A percentile compares a stretch with the other conserved stretches of the same genome.
phyloP scores from a whole-genome alignment of 164 flowering plant species.

The Vitis cinerea region DNA sequence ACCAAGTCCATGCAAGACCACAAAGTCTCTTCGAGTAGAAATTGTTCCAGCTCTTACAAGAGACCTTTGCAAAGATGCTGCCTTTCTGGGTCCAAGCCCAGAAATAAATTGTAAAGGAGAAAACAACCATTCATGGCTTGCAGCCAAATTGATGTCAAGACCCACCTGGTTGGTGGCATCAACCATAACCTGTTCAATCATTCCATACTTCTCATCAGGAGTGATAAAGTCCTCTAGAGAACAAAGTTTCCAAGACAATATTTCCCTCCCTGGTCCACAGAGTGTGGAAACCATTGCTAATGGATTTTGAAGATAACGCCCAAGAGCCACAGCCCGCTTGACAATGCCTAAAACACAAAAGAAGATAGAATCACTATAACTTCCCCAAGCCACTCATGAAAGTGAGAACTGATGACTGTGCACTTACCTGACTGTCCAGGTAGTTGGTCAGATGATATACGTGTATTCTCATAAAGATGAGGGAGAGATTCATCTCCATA shows the following conservation, averaged over 20 bases:
- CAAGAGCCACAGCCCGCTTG: slow-evolving; percentile 94
- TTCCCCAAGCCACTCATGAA: neutral
- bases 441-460: slow-evolving; percentile 81
- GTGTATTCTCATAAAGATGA: slow-evolving; percentile 87
- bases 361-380: neutral
- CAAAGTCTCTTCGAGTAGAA: slow-evolving; percentile 71
- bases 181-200: slow-evolving; percentile 93
- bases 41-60: slow-evolving; percentile 74
- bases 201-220: slow-evolving; percentile 88
- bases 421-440: slow-evolving; percentile 69
- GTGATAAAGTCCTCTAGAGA: slow-evolving; percentile 68
- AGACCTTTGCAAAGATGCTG: slow-evolving; percentile 83
- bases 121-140: slow-evolving; percentile 94
- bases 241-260: slow-evolving; percentile 85
- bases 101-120: slow-evolving; percentile 87
- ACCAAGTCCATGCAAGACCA: slow-evolving; percentile 63
- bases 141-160: slow-evolving; percentile 82
- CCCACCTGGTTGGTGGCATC: slow-evolving; percentile 97
- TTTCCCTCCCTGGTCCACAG: slow-evolving; percentile 94
- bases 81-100: slow-evolving; percentile 95
- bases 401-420: neutral
- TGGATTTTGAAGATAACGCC: slow-evolving; percentile 93
- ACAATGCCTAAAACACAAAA: slow-evolving; percentile 61
- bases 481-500: slow-evolving; percentile 94
- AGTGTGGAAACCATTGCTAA: slow-evolving; percentile 90